Conservation (phyloP, 2,329 filamentous ascomycete species). For the Hymenotorrendiella dingleyae region DNA sequence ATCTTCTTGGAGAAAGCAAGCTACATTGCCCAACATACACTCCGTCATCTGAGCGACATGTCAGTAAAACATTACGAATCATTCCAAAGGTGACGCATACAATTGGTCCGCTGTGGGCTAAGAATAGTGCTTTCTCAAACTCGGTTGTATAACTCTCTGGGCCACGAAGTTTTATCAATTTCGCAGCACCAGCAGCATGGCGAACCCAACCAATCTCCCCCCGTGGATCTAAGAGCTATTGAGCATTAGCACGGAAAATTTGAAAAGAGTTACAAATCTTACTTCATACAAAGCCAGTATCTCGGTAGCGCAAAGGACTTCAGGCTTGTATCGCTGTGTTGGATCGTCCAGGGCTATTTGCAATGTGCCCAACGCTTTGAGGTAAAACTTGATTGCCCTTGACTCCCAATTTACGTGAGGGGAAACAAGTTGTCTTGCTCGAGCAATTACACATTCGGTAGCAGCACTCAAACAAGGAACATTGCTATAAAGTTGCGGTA, state of each 20-base stretch:
- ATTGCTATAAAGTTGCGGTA: conserved; percentile 25
- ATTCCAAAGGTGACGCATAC: conserved; percentile 8
- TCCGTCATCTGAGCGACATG: conserved; percentile 19
- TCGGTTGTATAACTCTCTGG: conserved; percentile 29
- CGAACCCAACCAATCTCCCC: conserved; percentile 29
- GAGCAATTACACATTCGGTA: conserved; percentile 24
- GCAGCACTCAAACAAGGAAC: conserved; percentile 24
- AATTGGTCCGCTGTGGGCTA: conserved; percentile 31
- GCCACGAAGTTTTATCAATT: conserved; percentile 29
- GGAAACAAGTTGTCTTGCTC: conserved; percentile 23
- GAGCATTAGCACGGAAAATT: conserved; percentile 13
- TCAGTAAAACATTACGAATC: not conserved
- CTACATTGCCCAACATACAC: conserved; percentile 18
- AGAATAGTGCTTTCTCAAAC: conserved; percentile 33
- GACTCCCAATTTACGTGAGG: conserved; percentile 13
- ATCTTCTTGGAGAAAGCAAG: conserved; percentile 21
- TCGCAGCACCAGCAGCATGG: conserved; percentile 30
- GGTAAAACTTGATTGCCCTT: conserved; percentile 18
- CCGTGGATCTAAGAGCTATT: conserved; percentile 30
- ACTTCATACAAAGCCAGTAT: conserved; percentile 25
- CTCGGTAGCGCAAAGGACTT: conserved; percentile 24
- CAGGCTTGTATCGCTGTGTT: conserved; percentile 17
- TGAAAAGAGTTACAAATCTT: conserved; percentile 12
- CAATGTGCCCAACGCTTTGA: conserved; percentile 20
- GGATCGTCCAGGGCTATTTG: conserved; percentile 22